Base-by-base conservation (phyloP, 1,284 basidiomycete species). In the Fomitopsis pinicola region DNA sequence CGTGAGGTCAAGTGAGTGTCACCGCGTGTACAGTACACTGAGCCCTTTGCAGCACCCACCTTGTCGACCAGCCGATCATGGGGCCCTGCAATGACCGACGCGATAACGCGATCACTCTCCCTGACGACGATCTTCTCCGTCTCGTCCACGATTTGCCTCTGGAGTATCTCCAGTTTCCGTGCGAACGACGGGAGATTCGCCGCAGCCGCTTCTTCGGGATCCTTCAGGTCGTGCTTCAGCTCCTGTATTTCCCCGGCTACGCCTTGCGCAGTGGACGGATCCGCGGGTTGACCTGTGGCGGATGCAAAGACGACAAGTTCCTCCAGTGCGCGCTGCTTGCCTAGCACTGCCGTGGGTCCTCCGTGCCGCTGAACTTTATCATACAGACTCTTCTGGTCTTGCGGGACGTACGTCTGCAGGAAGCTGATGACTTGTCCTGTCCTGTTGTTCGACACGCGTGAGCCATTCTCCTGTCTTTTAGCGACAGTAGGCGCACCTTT, bases 91-190 rank as follows among this genome's bases (percentile, higher is more conserved):
- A 66, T 72, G n/a, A 76, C 59, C 4, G 70, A 69, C 28, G 63
- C 64, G 53, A 74, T 71, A 6, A 76, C 63, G 3, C 71, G 65
- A 33, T 72, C 67, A 15, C 66, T 68, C 55, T 70, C 71, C 2
- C 69, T 66, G 22, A 63, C 62, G 4, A 72, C 65, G 6, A 69
- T 65, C 17, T 61, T 35, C 9, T 66, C 63, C 17, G 75, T 61
- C 46, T 70, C 68, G 6, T 68, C 66, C 5, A 66, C 57, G 3
- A 76, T 68, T 62, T 73, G 69, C 26, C 66, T 59, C 52, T 68
- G 69, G 44, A 76, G 75, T 54, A 75, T 63, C 38, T 67, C 68
- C 48, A 77, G 75, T 60, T 77, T 76, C 28, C 72, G 64, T 35
- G 67, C 66, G 59, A 75, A 76, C 1, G 69, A 58, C 5, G 64